Base-by-base conservation (phyloP, 2,329 filamentous ascomycete species). In the Fusarium subglutinans region DNA sequence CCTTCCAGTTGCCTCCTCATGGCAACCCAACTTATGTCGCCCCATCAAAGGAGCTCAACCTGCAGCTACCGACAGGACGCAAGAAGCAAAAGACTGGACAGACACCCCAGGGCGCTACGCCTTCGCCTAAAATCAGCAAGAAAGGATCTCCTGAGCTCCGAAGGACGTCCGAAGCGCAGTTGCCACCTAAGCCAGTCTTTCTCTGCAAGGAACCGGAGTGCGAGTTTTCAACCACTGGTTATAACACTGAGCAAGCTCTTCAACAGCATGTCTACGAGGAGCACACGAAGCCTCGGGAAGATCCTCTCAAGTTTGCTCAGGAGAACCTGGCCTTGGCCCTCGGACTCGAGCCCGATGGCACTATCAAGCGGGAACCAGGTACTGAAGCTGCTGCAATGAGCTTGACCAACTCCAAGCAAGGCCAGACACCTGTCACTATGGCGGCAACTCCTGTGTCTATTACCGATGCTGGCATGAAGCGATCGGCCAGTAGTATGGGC, bases 241-340 rank as follows among this genome's bases (percentile, higher is more conserved):
- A 91, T 73, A 76, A 85, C 5, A 89, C 81, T 12, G 87, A 91
- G 70, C 88, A 90, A 72, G 85, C 86, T 18, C 83, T 87, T 55
- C 85, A 86, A 61, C 78, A 81, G 17, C 90, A 92, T 75, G 80
- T 86, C 13, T 83, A 88, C n/a, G 87, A 91, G 64, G 89, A 91
- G 77, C 90, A 92, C 73, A 81, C 85, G 28, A 87, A 86, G 77
- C 90, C 90, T 11, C 81, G 83, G 47, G 83, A 89, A 70, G 82
- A 92, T 66, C 89, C 90, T 6, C 48, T 85, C 63, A 87, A 87
- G 72, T 92, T 87, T 76, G 81, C 84, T 22, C 76, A 83, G 56
- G 88, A 90, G 57, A 86, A 84, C 53, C 77, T 91, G 40, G 85
- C 86, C 2, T 72, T 83, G 20, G 81, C 83, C 1, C 78, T 91